phyloP scores from a whole-genome alignment of 257 asterid species.

The Solanum pinnatisectum region DNA sequence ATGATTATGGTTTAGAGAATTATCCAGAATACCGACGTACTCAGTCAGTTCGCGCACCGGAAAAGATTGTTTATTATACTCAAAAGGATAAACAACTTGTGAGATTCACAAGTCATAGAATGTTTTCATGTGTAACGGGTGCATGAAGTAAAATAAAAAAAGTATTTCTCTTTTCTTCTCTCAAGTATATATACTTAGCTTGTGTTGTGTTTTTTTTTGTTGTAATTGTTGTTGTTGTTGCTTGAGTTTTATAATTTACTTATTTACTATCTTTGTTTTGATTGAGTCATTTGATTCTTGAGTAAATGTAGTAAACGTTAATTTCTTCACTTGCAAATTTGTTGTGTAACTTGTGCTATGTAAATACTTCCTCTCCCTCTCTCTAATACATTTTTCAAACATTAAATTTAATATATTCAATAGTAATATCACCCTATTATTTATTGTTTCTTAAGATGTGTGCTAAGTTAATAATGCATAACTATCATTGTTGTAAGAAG shows the following conservation, averaged over 20 bases:
- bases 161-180: not conserved
- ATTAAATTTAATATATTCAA: no score
- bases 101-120: constrained; percentile 28
- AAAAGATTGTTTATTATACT: not conserved
- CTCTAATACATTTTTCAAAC: not conserved
- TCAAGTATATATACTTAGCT: not conserved
- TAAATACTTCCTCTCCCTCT: not conserved
- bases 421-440: not conserved
- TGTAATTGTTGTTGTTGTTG: not conserved
- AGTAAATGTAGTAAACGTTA: not conserved
- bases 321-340: not conserved
- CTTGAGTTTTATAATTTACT: not conserved
- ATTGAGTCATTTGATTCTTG: not conserved
- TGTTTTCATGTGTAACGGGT: constrained; percentile 28
- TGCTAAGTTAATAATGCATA: no score
- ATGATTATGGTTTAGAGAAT: not conserved
- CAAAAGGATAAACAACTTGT: constrained; percentile 18
- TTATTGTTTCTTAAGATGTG: no score
- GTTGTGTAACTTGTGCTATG: not conserved
- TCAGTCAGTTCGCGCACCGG: constrained; percentile 28
- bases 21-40: constrained; percentile 23
- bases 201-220: not conserved
- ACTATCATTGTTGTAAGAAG: no score
- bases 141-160: constrained; percentile 10
- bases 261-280: not conserved